Conservation (phyloP, 768 basidiomycete genomes). For the Panellus pusillus region DNA sequence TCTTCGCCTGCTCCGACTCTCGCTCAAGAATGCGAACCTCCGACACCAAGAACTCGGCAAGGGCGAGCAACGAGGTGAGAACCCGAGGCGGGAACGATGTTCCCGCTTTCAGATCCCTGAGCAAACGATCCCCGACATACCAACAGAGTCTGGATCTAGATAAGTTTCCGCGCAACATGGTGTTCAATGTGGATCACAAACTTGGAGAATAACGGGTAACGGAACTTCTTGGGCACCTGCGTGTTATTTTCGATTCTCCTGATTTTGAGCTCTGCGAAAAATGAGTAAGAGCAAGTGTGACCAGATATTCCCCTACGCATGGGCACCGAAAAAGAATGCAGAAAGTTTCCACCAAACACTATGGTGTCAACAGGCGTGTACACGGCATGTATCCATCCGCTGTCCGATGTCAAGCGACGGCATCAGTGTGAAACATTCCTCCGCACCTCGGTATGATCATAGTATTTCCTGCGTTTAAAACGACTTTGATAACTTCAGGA, state of each 20-base stretch:
- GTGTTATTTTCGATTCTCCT: conserved; percentile 91
- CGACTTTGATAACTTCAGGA: conserved; percentile 87
- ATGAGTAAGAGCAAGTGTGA: neutral
- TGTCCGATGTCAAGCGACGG: neutral
- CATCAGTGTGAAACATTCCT: neutral
- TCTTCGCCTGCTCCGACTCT: conserved; percentile 67
- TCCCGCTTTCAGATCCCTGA: conserved; percentile 63
- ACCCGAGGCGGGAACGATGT: conserved; percentile 48
- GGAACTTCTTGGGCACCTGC: conserved; percentile 89
- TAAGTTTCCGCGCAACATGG: conserved; percentile 17
- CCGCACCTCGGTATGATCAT: conserved; percentile 78
- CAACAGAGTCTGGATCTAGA: conserved; percentile 67
- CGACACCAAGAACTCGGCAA: conserved; percentile 78
- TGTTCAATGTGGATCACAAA: conserved; percentile 32
- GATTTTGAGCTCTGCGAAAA: conserved; percentile 71
- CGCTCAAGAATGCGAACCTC: conserved; percentile 75
- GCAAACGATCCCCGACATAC: conserved; percentile 85
- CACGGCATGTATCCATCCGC: conserved; percentile 99
- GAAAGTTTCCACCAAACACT: conserved; percentile 96
- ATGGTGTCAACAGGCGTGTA: conserved; percentile 90
- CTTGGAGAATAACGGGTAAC: conserved; percentile 82
- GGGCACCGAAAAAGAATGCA: conserved; percentile 87
- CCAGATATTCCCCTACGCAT: conserved; percentile 60
- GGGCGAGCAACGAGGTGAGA: conserved; percentile 64
- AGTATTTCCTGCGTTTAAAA: conserved; percentile 74